Base-by-base conservation (phyloP, 257 asterid genomes). In the Echium plantagineum region DNA sequence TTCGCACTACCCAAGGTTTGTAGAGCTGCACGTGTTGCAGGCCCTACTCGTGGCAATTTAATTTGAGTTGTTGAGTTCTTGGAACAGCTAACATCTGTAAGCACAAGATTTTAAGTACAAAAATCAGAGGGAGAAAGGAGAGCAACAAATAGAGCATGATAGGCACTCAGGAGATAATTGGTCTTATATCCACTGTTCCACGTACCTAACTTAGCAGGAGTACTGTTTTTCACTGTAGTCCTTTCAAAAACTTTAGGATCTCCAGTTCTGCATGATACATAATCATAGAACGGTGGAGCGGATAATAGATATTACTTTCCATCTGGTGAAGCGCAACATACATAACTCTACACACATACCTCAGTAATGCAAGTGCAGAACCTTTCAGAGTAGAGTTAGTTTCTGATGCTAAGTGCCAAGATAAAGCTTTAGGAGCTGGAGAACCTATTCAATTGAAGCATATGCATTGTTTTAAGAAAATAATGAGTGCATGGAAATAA, bases 341-440 rank as follows among this genome's bases (percentile, higher is more conserved):
- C 21, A 18, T 49, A 70, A 60, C 49, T 59, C 58, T 47, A 64
- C 46, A 65, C 66, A 72, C 83, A 57, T 70, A 90, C 97, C 95
- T 78, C 71, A 75, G 64, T 59, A 81, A 74, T 61, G 81, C 71
- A 32, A 69, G 81, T n/a, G 82, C 74, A 62, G 84, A 70, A 69
- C 87, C 94, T 78, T 83, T 84, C 83, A 89, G 69, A 49, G 90
- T 81, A 28, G 99, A 83, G 71, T 83, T 89, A 57, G 95, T 81
- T 67, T 88, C 99, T 52, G 99, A 81, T 57, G 97, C 97, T 78
- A 89, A 77, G 83, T 93, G 99, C 99, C 99, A 93, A 8, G 96
- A 89, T 62, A 93, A 91, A 72, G 94, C 84, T 67, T 74, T 88
- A 55, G 94, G 81, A 31, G 94, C 85, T 8, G 89, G 75, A 61